Evolutionary conservation across 148 eudicot genomes (phyloP), one percentile per base, ranked within the genome.

Genomic region (Nepenthes gracilis): DNA sequence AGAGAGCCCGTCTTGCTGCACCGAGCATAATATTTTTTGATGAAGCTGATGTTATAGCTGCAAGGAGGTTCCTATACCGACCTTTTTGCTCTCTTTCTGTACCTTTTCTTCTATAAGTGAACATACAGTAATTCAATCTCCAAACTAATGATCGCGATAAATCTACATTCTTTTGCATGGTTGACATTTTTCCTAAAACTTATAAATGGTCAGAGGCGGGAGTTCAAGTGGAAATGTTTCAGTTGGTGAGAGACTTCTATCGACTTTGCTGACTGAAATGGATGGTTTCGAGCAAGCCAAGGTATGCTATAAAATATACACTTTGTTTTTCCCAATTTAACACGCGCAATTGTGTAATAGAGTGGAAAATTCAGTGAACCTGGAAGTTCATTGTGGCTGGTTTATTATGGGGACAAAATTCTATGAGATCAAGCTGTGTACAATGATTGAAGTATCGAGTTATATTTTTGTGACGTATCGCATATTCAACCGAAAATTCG

Each of bases 11-110:
- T 65, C 91, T 93, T 68, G 96, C 95, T 54, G 96, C 98, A 51
- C 98, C 98, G 45, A 93, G 98, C 80, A 86, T 93, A 68, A 71
- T 93, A 57, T 93, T 93, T 64, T 93, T 93, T 58, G 98, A 93
- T 58, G 98, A 88, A 74, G 98, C 89, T 43, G 96, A 88, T 76
- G 85, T 77, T 45, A 77, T 93, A 76, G 98, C 82, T 52, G 83
- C 87, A 58, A 82, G 80, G 74, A 73, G 98, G 96, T 86, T 54
- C 50, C 43, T 63, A 35, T 53, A 53, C 43, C 51, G 2, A 36
- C 34, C 11, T 63, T 35, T 12, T 64, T n/a, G 2, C 32, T 65
- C 59, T 47, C 45, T 52, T 32, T 40, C 45, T 3, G 0, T 40
- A 8, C 45, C 0, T 40, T 40, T 7, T 36, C 47, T 58, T 36